Conservation (phyloP, 441 rosid genomes). For the Erysimum cheiri region DNA sequence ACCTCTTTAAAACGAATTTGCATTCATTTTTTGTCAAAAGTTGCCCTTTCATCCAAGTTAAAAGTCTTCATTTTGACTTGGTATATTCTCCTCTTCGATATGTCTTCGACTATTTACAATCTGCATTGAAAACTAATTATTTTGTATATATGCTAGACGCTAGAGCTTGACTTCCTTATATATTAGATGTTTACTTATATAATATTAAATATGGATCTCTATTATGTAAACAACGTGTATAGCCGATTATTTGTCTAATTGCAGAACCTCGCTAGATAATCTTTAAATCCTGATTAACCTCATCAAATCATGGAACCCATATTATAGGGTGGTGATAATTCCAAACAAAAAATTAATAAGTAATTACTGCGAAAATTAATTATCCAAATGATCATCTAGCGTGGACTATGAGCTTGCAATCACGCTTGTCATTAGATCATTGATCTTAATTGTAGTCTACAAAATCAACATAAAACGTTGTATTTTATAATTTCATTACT, state of each 20-base stretch:
- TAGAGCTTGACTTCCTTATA: conserved; percentile 36
- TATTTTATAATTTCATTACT: neutral
- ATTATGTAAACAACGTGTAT: conserved; percentile 44
- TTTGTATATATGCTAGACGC: conserved; percentile 17
- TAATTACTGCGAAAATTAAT: conserved; percentile 28
- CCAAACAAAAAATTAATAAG: neutral
- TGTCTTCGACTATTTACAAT: conserved; percentile 23
- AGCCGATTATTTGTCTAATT: conserved; percentile 44
- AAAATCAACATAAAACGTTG: neutral
- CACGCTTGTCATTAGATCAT: conserved; percentile 32
- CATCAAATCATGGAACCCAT: conserved; percentile 37
- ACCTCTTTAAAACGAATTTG: conserved; percentile 23
- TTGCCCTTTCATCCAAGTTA: conserved; percentile 38
- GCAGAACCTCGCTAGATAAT: conserved; percentile 15
- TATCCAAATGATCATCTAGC: conserved; percentile 20
- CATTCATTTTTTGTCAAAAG: conserved; percentile 29
- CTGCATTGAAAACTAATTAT: conserved; percentile 5
- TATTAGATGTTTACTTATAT: conserved; percentile 4
- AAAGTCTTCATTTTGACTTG: conserved; percentile 41
- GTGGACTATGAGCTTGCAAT: conserved; percentile 43
- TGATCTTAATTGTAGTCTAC: conserved; percentile 8
- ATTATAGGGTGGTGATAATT: conserved; percentile 31
- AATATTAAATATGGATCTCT: conserved; percentile 28
- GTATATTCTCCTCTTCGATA: conserved; percentile 27
- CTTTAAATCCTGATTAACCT: conserved; percentile 30